Evolutionary conservation across 1,284 basidiomycete genomes (phyloP).

Genomic region (Cutaneotrichosporon mucoides): DNA sequence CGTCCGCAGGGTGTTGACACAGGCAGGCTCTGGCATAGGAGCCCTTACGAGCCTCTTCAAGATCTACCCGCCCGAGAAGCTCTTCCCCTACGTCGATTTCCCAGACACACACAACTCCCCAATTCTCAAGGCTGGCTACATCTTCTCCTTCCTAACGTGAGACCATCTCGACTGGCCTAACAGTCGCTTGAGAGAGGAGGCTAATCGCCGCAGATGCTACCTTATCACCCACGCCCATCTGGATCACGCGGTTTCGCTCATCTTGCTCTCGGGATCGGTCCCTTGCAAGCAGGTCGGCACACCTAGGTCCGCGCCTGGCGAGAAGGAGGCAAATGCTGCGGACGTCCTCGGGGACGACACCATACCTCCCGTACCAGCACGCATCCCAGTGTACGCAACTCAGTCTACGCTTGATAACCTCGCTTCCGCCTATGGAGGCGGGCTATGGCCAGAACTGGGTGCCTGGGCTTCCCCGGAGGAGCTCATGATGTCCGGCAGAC

Average conservation of each 20-base stretch:
- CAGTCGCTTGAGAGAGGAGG: too few species aligned
- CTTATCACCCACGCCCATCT: conserved; percentile 49
- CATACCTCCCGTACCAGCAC: conserved; percentile 7
- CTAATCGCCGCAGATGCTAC: conserved; percentile 34
- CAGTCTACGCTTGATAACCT: conserved; percentile 36
- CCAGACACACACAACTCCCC: conserved; percentile 37
- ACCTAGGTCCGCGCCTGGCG: too few species aligned
- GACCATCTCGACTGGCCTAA: conserved; percentile 2
- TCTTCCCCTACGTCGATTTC: conserved; percentile 39
- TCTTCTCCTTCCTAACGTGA: conserved; percentile 45
- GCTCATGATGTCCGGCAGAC: conserved; percentile 4
- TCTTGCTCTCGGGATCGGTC: conserved; percentile 45
- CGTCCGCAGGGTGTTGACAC: neutral
- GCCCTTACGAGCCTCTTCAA: conserved; percentile 34
- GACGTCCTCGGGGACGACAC: neutral
- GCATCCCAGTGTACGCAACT: conserved; percentile 41
- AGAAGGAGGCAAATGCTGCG: neutral
- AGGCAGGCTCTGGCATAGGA: conserved; percentile 45
- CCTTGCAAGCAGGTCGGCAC: conserved; percentile 13
- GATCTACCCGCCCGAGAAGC: neutral
- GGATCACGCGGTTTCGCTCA: conserved; percentile 44
- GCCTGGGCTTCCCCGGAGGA: conserved; percentile 31
- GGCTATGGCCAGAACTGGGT: conserved; percentile 47
- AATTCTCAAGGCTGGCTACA: conserved; percentile 42
- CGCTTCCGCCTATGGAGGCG: conserved; percentile 40